phyloP scores from a whole-genome alignment of 768 basidiomycete genomes.

The Podaxis mareebaensis region DNA sequence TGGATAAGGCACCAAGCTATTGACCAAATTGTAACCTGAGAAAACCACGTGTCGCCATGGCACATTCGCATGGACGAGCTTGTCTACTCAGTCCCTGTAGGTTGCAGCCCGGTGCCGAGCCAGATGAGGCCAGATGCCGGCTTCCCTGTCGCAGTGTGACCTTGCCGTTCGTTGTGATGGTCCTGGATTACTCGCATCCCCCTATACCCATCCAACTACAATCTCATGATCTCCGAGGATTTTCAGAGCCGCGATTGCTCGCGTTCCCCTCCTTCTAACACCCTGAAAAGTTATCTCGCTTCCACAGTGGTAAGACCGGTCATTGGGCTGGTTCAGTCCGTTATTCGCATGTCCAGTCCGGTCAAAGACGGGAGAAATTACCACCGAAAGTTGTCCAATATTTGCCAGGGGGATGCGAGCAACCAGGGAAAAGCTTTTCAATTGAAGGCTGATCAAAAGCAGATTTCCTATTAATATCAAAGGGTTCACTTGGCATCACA shows the following conservation, averaged over 20 bases:
- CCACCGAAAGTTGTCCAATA: neutral
- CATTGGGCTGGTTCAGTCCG: too few relatives aligned
- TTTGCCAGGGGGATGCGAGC: neutral
- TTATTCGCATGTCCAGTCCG: too few relatives aligned
- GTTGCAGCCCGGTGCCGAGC: too few relatives aligned
- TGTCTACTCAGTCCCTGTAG: neutral
- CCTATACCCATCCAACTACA: neutral
- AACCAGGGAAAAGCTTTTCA: neutral
- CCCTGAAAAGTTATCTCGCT: too few relatives aligned
- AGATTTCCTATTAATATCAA: neutral
- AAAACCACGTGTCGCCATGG: conserved; percentile 11
- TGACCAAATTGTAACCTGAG: neutral
- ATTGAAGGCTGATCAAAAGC: neutral
- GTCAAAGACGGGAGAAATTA: neutral
- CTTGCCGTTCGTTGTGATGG: neutral
- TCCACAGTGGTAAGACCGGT: too few relatives aligned
- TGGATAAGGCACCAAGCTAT: neutral
- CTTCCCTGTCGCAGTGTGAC: neutral
- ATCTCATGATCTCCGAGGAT: too few relatives aligned
- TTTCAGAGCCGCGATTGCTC: too few relatives aligned
- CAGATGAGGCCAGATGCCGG: neutral
- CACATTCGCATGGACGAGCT: neutral
- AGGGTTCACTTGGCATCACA: neutral
- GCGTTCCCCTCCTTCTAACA: too few relatives aligned
- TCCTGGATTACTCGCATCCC: neutral